Percentiles rank a stretch among this genome's conserved stretches.
phyloP scores from a whole-genome alignment of 2,329 filamentous ascomycete genomes.

The Alternaria postmessia region DNA sequence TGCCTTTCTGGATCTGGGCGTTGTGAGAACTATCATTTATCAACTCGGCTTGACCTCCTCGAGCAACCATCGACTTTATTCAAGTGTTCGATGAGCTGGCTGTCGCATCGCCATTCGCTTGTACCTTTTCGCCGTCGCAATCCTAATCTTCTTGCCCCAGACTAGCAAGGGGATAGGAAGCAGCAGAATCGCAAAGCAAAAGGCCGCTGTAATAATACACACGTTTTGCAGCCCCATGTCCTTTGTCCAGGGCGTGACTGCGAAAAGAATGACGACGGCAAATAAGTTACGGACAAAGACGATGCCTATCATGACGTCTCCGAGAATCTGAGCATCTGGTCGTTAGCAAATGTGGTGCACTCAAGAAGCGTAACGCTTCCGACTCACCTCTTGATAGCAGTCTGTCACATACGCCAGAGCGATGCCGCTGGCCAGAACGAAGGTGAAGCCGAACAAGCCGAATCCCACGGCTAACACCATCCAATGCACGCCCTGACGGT shows the following conservation, averaged over 20 bases:
- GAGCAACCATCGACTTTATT: neutral
- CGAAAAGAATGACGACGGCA: slow-evolving; percentile 57
- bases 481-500: slow-evolving; percentile 34
- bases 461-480: slow-evolving; percentile 47
- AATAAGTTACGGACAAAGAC: slow-evolving; percentile 57
- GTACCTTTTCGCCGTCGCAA: slow-evolving; percentile 20
- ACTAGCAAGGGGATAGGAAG: slow-evolving; percentile 20
- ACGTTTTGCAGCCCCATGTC: slow-evolving; percentile 52
- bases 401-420: slow-evolving; percentile 53
- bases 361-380: neutral
- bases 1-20: neutral
- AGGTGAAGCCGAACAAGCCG: slow-evolving; percentile 51
- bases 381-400: slow-evolving; percentile 37
- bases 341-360: neutral
- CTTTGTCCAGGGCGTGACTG: slow-evolving; percentile 54
- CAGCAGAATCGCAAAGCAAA: slow-evolving; percentile 45
- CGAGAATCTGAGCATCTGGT: slow-evolving; percentile 48
- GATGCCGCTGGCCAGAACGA: slow-evolving; percentile 43
- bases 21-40: neutral
- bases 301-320: slow-evolving; percentile 57
- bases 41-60: too few species aligned
- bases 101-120: slow-evolving; percentile 21
- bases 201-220: slow-evolving; percentile 51
- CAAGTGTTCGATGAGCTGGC: slow-evolving; percentile 18
- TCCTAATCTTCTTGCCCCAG: slow-evolving; percentile 24